Conservation (phyloP, 805 yeast genomes). For the Yamadazyma takamatsuzukensis region DNA sequence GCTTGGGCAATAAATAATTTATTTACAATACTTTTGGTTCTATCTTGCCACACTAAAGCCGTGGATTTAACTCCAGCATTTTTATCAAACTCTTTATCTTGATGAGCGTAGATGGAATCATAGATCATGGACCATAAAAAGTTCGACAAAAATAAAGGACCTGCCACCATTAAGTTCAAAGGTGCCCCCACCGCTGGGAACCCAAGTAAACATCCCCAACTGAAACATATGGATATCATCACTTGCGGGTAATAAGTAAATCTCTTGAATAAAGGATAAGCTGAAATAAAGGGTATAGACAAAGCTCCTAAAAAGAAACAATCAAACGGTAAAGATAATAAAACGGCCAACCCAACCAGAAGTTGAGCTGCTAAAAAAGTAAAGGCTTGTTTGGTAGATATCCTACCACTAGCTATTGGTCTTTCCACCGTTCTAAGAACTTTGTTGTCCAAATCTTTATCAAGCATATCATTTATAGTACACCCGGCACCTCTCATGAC, state of each 20-base stretch:
- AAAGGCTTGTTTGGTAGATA: constrained; percentile 65
- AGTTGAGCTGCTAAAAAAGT: constrained; percentile 72
- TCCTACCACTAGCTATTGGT: constrained; percentile 90
- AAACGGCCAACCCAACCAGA: constrained; percentile 65
- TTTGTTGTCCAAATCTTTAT: constrained; percentile 74
- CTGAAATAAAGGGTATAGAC: constrained; percentile 72
- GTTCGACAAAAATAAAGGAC: constrained; percentile 71
- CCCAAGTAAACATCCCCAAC: constrained; percentile 93
- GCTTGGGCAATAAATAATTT: constrained; percentile 68
- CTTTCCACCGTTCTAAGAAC: constrained; percentile 87
- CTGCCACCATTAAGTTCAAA: constrained; percentile 70
- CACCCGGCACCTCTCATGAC: constrained; percentile 99
- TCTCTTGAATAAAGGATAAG: constrained; percentile 91
- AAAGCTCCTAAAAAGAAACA: constrained; percentile 82
- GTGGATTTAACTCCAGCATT: constrained; percentile 92
- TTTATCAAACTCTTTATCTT: constrained; percentile 85
- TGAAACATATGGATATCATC: constrained; percentile 74
- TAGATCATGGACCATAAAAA: constrained; percentile 93
- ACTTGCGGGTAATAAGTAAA: constrained; percentile 95
- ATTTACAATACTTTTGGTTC: constrained; percentile 65
- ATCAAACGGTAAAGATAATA: constrained; percentile 69
- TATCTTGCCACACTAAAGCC: constrained; percentile 90
- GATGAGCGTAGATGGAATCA: constrained; percentile 97
- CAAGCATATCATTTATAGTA: constrained; percentile 87
- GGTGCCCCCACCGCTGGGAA: constrained; percentile 92